Evolutionary conservation across 2,329 filamentous ascomycete genomes (phyloP), one percentile per base, ranked within the genome.

Genomic region (Pestalotiopsis sp.): DNA sequence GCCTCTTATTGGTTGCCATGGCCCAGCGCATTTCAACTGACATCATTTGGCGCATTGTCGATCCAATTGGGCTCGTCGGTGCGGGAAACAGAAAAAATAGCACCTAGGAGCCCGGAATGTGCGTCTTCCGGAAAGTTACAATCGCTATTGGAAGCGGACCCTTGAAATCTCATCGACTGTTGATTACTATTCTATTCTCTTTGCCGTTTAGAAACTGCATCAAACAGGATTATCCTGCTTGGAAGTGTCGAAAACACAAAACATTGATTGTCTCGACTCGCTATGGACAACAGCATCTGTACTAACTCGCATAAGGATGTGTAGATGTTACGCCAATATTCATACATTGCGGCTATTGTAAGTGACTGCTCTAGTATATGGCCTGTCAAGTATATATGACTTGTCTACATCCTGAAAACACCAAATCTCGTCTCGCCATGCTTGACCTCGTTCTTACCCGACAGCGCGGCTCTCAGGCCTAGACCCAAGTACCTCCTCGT

Each of bases 321-420:
- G 20, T 23, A n/a, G 14, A n/a, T 52, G 9, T 20, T 36, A 36
- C 31, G 31, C 17, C 45, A 20, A 52, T 52, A 52, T 52, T 9
- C n/a, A 52, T 20, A 52, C 14, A n/a, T 52, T 3, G 17, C 17
- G 17, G 45, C 45, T 52, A n/a, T 52, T 52, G 45, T 1, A 52
- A 36, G 31, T 11, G 31, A n/a, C 45, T n/a, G 17, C 6, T 52
- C 45, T 52, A 52, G 17, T 52, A 52, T n/a, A 52, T 9, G 14
- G 6, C 6, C 20, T n/a, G 2, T 23, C 31, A 36, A 25, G 14
- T 58, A 20, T 9, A 58, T 58, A n/a, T n/a, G 25, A 13, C 17
- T 13, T 45, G 9, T 62, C n/a, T 63, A 95, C 93, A 95, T 95
- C 75, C 93, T 88, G 81, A 95, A 95, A 38, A 95, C 91, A 13